Evolutionary conservation across 73 alveolate species (phyloP).

Genomic region (Blepharisma japonicum): DNA sequence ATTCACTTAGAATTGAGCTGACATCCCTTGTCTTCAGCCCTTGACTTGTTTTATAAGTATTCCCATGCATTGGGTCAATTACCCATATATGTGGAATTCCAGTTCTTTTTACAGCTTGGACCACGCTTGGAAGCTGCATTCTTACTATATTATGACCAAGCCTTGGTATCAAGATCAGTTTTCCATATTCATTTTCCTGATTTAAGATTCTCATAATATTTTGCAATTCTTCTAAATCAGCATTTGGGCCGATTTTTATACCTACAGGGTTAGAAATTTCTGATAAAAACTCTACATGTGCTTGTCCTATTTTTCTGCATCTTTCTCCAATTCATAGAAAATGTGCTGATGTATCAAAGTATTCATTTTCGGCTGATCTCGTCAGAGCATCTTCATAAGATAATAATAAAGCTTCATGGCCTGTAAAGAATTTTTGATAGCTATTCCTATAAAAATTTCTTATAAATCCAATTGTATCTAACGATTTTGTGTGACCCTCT

Average conservation of each 20-base stretch:
- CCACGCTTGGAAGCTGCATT: slow-evolving; percentile 24
- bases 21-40: slow-evolving; percentile 32
- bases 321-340: slow-evolving; percentile 54
- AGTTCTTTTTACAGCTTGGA: slow-evolving; percentile 26
- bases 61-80: slow-evolving; percentile 47
- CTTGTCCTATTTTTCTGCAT: slow-evolving; percentile 37
- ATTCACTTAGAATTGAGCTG: slow-evolving; percentile 14
- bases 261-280: slow-evolving; percentile 51
- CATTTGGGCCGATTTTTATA: slow-evolving; percentile 43
- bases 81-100: slow-evolving; percentile 30
- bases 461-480: neutral
- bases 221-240: slow-evolving; percentile 30
- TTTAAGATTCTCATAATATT: slow-evolving; percentile 28
- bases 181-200: slow-evolving; percentile 40
- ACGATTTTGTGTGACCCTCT: slow-evolving; percentile 29
- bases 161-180: slow-evolving; percentile 35
- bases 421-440: slow-evolving; percentile 18
- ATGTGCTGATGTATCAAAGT: slow-evolving; percentile 26
- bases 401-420: slow-evolving; percentile 47
- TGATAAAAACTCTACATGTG: slow-evolving; percentile 46
- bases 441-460: neutral
- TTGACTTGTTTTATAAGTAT: slow-evolving; percentile 27
- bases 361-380: neutral
- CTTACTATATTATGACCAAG: slow-evolving; percentile 30
- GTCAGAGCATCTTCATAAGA: slow-evolving; percentile 37